phyloP scores from a whole-genome alignment of 441 rosid genomes.

The Aleurites moluccanus region DNA sequence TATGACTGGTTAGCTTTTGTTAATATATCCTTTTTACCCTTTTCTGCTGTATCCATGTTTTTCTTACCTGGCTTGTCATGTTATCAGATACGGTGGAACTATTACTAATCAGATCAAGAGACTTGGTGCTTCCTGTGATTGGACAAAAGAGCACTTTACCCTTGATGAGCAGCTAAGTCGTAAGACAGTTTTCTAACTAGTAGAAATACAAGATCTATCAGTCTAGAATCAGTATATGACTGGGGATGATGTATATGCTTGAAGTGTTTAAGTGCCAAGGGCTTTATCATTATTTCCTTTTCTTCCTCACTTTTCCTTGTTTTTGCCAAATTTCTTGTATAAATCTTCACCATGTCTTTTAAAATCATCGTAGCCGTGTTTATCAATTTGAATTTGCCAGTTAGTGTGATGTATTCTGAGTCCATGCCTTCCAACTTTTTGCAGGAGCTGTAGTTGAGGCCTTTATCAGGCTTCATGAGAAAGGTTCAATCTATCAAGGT shows the following conservation, averaged over 20 bases:
- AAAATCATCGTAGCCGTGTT: background rate
- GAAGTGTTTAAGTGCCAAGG: conserved; percentile 10
- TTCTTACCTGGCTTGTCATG: conserved; percentile 25
- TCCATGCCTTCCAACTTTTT: conserved; percentile 22
- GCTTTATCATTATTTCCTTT: background rate
- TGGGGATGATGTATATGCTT: conserved; percentile 8
- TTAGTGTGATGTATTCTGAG: conserved; percentile 34
- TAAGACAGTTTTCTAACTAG: conserved; percentile 64
- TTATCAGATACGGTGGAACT: conserved; percentile 86
- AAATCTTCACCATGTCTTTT: background rate
- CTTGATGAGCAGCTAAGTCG: conserved; percentile 99
- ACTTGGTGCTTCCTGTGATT: conserved; percentile 98
- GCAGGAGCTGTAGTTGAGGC: conserved; percentile 96
- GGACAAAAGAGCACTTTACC: conserved; percentile 92
- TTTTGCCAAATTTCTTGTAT: conserved; percentile 5
- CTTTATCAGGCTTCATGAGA: conserved; percentile 86
- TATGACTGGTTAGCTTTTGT: background rate
- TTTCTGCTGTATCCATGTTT: background rate
- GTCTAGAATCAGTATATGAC: conserved; percentile 12
- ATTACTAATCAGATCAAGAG: conserved; percentile 93
- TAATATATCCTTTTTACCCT: background rate
- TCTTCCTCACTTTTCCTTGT: background rate
- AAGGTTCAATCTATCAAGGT: conserved; percentile 97
- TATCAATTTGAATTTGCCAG: conserved; percentile 5
- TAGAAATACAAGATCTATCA: conserved; percentile 28